Conservation (phyloP, 2,329 filamentous ascomycete genomes). For the Epichloe sylvatica region DNA sequence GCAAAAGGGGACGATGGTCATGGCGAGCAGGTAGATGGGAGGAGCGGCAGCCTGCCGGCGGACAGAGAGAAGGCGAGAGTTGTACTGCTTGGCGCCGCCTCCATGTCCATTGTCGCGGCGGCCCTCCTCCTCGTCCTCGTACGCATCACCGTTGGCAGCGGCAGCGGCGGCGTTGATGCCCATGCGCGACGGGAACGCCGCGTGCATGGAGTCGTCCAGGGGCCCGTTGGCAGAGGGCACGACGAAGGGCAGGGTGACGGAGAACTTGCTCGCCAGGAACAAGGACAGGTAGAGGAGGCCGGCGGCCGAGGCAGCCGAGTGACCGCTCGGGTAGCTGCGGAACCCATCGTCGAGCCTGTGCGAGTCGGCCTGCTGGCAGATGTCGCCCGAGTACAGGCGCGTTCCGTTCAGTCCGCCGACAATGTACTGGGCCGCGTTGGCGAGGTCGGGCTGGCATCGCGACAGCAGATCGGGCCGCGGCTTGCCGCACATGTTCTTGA, state of each 20-base stretch:
- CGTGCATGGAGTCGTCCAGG: constrained; percentile 34
- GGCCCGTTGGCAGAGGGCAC: constrained; percentile 29
- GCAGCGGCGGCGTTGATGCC: neutral
- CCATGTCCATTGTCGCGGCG: constrained; percentile 4
- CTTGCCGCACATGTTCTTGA: constrained; percentile 64
- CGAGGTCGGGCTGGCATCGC: constrained; percentile 63
- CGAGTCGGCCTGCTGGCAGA: constrained; percentile 55
- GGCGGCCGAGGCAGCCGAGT: constrained; percentile 54
- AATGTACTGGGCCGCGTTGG: constrained; percentile 42
- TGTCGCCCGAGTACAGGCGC: constrained; percentile 58
- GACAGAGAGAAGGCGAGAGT: constrained; percentile 21
- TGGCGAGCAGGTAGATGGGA: constrained; percentile 60
- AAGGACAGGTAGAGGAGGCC: constrained; percentile 77
- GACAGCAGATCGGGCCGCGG: constrained; percentile 70
- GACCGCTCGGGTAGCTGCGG: constrained; percentile 52
- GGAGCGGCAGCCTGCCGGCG: constrained; percentile 69
- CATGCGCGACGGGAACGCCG: constrained; percentile 63
- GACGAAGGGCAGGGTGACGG: constrained; percentile 58
- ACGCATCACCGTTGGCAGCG: constrained; percentile 8
- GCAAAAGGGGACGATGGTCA: constrained; percentile 58
- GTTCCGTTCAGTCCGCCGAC: constrained; percentile 53
- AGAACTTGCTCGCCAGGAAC: constrained; percentile 74
- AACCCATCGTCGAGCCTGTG: constrained; percentile 64
- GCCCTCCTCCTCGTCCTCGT: constrained; percentile 21
- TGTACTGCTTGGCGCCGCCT: constrained; percentile 12